Base-by-base conservation (phyloP, 371 early-diverging fungal species). In the Nosema muscidifuracis region DNA sequence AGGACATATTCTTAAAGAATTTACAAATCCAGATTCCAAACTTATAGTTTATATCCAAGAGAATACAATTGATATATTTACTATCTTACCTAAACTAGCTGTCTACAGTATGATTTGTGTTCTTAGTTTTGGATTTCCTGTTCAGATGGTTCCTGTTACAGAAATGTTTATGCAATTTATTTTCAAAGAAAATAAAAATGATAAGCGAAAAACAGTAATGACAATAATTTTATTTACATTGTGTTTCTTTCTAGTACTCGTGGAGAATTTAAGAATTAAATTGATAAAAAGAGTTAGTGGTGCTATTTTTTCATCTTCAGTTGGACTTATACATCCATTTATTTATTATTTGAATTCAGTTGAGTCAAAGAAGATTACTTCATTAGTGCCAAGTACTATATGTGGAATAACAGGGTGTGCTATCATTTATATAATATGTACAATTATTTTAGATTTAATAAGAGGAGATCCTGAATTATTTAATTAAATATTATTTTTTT, bases 311-410 rank as follows among this genome's bases (percentile, higher is more conserved):
- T 69, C 70, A 1, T 34, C 58, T 31, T 58, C 70, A 0, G 70
- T 69, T 28, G 61, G 61, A 44, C 60, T 69, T 24, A 38, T 69
- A 44, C 50, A 69, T 50, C 70, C 70, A 22, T 69, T 69, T 42
- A 28, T 69, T 16, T 69, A 47, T 36, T 50, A 60, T 40, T 18
- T 69, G 0, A 31, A 24, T 16, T 30, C 18, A 22, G 33, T 9
- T 9, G 43, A 58, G 24, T 16, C n/a, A 42, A 55, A 28, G 9
- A 36, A 42, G 1, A 18, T 60, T 22, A 1, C 16, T 1, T 38
- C n/a, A 13, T 9, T 43, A 0, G 24, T 61, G 6, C 55, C 38
- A 28, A 31, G 4, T 16, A 15, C 28, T 0, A 69, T 69, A 50
- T 44, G 31, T 51, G 22, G 4, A n/a, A 43, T 69, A 18, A 50